phyloP scores from a whole-genome alignment of 2,329 filamentous ascomycete genomes.

The Claviceps purpurea region DNA sequence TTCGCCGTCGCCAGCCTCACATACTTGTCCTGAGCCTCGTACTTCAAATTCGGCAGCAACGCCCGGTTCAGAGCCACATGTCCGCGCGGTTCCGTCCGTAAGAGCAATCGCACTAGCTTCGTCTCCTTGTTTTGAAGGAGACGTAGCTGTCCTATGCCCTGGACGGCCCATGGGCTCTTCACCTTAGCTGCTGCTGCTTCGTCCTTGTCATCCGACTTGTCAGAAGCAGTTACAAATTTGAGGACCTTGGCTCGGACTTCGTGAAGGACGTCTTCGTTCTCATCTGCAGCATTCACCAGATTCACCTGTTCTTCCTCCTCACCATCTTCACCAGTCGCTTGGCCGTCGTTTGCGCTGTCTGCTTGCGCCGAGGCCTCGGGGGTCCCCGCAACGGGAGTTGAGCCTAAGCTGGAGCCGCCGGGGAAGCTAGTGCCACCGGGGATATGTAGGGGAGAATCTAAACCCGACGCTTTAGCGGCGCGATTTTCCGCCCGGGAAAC shows the following conservation, averaged over 20 bases:
- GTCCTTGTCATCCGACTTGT: conserved; percentile 19
- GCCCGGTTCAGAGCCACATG: conserved; percentile 59
- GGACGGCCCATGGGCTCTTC: conserved; percentile 51
- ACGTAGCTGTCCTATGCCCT: conserved; percentile 59
- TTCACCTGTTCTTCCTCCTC: conserved; percentile 57
- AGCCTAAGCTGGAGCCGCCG: conserved; percentile 46
- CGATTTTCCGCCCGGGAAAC: conserved; percentile 28
- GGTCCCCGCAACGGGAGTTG: conserved; percentile 44
- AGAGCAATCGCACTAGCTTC: conserved; percentile 50
- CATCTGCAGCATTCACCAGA: conserved; percentile 54
- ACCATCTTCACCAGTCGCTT: conserved; percentile 39
- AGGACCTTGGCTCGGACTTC: conserved; percentile 59
- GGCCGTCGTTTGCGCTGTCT: conserved; percentile 25
- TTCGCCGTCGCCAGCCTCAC: conserved; percentile 45
- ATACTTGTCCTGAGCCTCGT: conserved; percentile 48
- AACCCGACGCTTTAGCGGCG: conserved; percentile 32
- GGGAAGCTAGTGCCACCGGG: conserved; percentile 41
- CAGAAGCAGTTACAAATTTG: conserved; percentile 40
- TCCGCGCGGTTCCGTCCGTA: conserved; percentile 64
- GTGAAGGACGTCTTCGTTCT: conserved; percentile 56
- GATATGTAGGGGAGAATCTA: conserved; percentile 43
- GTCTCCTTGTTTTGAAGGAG: conserved; percentile 62
- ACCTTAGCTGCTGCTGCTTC: conserved; percentile 28
- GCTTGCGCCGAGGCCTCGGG: conserved; percentile 39
- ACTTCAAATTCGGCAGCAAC: conserved; percentile 47